Conservation (phyloP, 192 early-diverging fungal species). For the Chytriomyces confervae region DNA sequence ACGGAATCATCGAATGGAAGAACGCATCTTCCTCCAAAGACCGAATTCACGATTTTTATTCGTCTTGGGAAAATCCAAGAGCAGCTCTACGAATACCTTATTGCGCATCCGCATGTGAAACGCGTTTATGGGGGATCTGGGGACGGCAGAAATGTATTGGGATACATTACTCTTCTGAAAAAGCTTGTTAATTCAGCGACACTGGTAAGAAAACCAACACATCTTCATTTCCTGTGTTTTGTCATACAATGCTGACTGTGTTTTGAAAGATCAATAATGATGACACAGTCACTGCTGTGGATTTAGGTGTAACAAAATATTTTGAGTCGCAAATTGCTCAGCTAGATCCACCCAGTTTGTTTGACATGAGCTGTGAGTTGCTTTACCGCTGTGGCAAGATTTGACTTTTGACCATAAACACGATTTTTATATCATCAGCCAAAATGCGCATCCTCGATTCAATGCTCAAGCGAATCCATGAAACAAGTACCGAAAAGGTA, state of each 20-base stretch:
- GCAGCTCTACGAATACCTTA: constrained; percentile 31
- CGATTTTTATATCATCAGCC: not conserved
- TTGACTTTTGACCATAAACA: too few relatives aligned
- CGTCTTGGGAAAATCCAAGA: constrained; percentile 51
- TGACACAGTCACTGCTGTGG: not conserved
- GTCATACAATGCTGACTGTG: not conserved
- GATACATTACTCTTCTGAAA: constrained; percentile 51
- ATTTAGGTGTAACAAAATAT: constrained; percentile 1
- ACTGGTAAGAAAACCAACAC: constrained; percentile 24
- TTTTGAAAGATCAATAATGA: constrained; percentile 6
- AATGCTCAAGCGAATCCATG: constrained; percentile 31
- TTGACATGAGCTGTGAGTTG: constrained; percentile 22
- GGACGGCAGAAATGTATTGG: constrained; percentile 44
- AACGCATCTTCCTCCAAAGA: constrained; percentile 65
- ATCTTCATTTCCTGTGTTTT: not conserved
- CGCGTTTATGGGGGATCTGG: not conserved
- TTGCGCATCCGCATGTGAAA: constrained; percentile 10
- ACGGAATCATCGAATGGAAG: constrained; percentile 47
- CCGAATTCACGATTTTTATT: constrained; percentile 63
- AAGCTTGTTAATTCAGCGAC: constrained; percentile 44
- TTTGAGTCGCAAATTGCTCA: not conserved
- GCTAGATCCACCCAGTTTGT: not conserved
- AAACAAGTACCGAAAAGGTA: constrained; percentile 43
- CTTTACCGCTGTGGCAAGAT: not conserved
- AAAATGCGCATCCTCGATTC: constrained; percentile 32